Conservation (phyloP, 78 protist species). For the Guillardia theta region DNA sequence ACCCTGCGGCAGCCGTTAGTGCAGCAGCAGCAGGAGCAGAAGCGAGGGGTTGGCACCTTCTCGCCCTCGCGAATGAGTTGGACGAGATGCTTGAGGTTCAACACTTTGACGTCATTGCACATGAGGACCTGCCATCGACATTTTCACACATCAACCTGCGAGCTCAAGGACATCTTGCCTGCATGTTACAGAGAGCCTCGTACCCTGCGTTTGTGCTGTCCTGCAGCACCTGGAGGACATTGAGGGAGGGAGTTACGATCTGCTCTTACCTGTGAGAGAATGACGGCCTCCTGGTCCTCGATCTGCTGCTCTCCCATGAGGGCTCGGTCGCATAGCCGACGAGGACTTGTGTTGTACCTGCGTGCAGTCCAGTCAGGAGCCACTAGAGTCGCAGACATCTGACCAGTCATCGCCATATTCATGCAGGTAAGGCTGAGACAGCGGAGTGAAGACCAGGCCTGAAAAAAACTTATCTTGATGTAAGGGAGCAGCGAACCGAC, state of each 20-base stretch:
- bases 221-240: too few relatives aligned
- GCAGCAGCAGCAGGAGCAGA: background rate
- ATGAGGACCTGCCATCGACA: background rate
- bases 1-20: background rate
- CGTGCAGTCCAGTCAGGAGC: background rate
- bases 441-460: conserved; percentile 9
- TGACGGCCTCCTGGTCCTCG: background rate
- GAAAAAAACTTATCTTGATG: background rate
- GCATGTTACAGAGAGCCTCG: background rate
- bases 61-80: background rate
- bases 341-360: background rate
- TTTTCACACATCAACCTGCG: background rate
- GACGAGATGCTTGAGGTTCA: background rate
- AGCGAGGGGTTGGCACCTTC: background rate
- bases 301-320: background rate
- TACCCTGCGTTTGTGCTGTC: background rate
- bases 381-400: background rate
- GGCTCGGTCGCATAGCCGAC: conserved; percentile 23
- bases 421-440: conserved; percentile 34
- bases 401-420: conserved; percentile 10
- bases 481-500: background rate
- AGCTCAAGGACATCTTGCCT: background rate
- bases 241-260: too few relatives aligned
- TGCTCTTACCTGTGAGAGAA: background rate
- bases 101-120: background rate